These are phyloP conservation scores for Russula emetica DNA, from an alignment of 768 basidiomycete species.

Conservation along the genomic window DNA sequence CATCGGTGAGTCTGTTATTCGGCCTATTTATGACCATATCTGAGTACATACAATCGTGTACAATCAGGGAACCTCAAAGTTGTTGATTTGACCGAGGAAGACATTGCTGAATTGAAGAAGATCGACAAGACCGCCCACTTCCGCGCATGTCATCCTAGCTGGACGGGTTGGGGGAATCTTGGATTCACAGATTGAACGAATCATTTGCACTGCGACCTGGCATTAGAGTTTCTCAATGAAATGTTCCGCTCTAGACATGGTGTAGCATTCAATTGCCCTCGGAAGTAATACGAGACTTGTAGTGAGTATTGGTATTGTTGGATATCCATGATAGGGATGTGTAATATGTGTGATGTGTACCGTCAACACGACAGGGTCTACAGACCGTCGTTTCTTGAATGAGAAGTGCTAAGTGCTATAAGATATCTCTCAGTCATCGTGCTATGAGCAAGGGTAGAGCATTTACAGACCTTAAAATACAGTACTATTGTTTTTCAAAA, in stretches of 20 bases:
- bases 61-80: constrained; percentile 52
- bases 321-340: background rate
- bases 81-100: constrained; percentile 57
- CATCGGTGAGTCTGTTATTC: constrained; percentile 37
- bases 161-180: constrained; percentile 59
- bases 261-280: background rate
- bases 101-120: constrained; percentile 51
- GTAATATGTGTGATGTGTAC: background rate
- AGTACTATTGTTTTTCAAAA: background rate
- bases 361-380: background rate
- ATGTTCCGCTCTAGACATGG: background rate
- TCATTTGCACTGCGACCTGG: background rate
- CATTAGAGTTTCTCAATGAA: background rate
- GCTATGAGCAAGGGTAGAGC: background rate
- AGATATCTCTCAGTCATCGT: background rate
- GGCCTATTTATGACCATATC: background rate
- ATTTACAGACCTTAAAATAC: background rate
- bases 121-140: constrained; percentile 61
- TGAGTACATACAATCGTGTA: background rate
- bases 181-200: constrained; percentile 49
- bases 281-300: background rate
- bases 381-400: background rate
- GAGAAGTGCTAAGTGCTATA: background rate
- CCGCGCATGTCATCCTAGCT: constrained; percentile 60
- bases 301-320: background rate